These are phyloP conservation scores for Microascus cirrosus DNA, from an alignment of 2,329 filamentous ascomycete genomes.

Conservation along the genomic window DNA sequence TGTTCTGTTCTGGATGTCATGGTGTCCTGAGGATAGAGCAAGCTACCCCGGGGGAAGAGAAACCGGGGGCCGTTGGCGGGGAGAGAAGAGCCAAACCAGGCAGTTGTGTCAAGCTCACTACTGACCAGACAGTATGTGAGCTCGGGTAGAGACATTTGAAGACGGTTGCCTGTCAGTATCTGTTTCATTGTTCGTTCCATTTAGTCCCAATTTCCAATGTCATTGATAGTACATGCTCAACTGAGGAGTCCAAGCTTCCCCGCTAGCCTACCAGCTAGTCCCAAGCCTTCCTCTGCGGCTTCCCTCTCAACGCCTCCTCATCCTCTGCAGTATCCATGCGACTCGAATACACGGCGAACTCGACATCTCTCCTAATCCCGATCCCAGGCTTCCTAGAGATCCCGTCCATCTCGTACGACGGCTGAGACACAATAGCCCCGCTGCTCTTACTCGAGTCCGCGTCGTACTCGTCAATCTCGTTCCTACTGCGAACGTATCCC, in stretches of 20 bases:
- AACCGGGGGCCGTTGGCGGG: too few relatives aligned
- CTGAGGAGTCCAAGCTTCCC: neutral
- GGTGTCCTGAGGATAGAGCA: neutral
- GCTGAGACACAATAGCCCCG: neutral
- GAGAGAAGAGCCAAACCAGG: neutral
- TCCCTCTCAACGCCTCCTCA: neutral
- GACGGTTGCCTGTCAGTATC: too few relatives aligned
- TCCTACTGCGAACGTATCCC: neutral
- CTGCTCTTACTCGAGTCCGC: slow-evolving; percentile 2
- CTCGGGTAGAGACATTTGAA: too few relatives aligned
- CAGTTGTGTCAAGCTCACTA: neutral
- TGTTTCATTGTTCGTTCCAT: too few relatives aligned
- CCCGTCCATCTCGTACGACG: neutral
- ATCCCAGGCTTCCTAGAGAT: neutral
- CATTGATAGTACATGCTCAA: too few relatives aligned
- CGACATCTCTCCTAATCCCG: slow-evolving; percentile 1
- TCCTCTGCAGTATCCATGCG: neutral
- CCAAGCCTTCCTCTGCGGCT: neutral
- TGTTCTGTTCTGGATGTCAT: neutral
- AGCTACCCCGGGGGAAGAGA: neutral
- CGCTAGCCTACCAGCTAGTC: neutral
- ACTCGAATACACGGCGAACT: neutral
- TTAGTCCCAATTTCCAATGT: too few relatives aligned
- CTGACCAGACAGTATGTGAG: neutral
- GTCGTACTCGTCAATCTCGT: neutral